Percentiles rank a stretch among this genome's conserved stretches.
These are phyloP conservation scores for Metschnikowia shivogae DNA, from an alignment of 805 yeast genomes.

Conservation along the genomic window DNA sequence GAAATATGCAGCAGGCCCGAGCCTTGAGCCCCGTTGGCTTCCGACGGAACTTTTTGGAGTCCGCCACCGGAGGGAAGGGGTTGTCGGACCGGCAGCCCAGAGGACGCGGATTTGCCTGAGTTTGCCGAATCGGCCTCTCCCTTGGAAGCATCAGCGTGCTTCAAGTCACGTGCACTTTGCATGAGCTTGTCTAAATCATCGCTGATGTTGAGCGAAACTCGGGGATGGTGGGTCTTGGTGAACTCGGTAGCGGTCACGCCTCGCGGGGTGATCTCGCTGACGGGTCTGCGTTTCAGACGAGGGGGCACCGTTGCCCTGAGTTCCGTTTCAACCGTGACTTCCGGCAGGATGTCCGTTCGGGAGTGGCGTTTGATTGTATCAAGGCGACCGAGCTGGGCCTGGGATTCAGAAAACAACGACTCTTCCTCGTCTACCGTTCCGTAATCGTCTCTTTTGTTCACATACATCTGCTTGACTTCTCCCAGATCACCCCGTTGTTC, in stretches of 20 bases:
- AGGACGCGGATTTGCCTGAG: not conserved
- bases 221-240: conserved; percentile 5
- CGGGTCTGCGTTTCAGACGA: conserved; percentile 37
- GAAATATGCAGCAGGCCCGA: not conserved
- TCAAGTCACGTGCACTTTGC: conserved; percentile 26
- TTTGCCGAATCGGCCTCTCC: not conserved
- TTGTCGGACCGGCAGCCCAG: not conserved
- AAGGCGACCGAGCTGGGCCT: conserved; percentile 19
- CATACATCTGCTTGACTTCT: conserved; percentile 12
- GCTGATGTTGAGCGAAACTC: conserved; percentile 26
- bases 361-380: conserved; percentile 17
- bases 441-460: not conserved
- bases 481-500: conserved; percentile 7
- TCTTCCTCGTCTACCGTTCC: conserved; percentile 9
- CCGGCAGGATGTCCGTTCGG: conserved; percentile 22
- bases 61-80: not conserved
- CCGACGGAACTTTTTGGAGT: not conserved
- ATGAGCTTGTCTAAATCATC: conserved; percentile 39
- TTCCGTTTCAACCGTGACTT: conserved; percentile 28
- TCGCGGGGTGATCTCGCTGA: conserved; percentile 20
- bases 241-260: not conserved
- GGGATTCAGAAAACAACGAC: conserved; percentile 14
- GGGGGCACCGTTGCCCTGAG: conserved; percentile 38
- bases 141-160: not conserved
- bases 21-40: not conserved